Evolutionary conservation across 257 asterid genomes (phyloP).

Genomic region (Solanum virginianum): DNA sequence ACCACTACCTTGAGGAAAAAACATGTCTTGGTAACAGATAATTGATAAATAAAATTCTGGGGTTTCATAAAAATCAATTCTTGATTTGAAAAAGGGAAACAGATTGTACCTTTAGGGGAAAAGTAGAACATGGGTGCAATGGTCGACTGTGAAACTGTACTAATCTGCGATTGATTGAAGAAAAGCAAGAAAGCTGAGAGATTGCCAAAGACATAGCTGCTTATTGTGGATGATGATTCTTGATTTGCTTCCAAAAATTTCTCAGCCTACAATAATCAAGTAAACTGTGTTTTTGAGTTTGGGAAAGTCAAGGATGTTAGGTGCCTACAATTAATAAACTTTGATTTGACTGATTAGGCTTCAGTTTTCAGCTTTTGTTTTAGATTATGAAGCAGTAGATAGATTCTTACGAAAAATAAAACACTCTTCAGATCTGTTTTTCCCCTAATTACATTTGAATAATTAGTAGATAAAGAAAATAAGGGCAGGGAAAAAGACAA

Average conservation of each 20-base stretch:
- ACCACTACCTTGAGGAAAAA: not conserved
- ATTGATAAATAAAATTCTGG: not conserved
- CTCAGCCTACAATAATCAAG: not conserved
- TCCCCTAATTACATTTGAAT: not conserved
- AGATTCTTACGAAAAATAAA: not conserved
- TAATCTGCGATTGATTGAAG: constrained; percentile 6
- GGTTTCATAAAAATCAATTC: not conserved
- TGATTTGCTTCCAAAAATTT: not conserved
- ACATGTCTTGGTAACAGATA: not conserved
- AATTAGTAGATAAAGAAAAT: not conserved
- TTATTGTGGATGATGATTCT: not conserved
- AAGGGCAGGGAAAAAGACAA: not conserved
- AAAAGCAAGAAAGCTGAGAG: constrained; percentile 22
- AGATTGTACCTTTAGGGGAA: constrained; percentile 12
- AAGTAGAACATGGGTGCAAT: not conserved
- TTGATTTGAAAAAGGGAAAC: not conserved
- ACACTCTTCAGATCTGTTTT: not conserved
- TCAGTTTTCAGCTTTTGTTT: not conserved
- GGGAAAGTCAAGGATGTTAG: not conserved
- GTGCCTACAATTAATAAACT: not conserved
- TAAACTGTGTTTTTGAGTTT: not conserved
- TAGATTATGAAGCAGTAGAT: not conserved
- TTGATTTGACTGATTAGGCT: not conserved
- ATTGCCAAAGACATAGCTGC: constrained; percentile 19
- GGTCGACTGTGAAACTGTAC: constrained; percentile 3